Conservation (phyloP, 164 flowering plant species). For the Magnolia changhungtana region DNA sequence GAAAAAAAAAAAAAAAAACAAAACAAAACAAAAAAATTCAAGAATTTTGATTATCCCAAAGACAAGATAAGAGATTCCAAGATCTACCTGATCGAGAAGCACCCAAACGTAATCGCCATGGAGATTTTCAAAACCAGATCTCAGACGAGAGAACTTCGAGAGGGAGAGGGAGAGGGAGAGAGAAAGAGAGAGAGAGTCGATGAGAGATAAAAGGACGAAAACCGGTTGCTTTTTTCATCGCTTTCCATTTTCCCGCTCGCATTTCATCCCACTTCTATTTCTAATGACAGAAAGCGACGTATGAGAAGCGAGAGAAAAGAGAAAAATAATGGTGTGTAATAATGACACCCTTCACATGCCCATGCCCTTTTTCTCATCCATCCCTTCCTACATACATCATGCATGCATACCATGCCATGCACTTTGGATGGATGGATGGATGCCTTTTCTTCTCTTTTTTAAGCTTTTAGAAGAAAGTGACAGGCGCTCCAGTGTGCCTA, state of each 20-base stretch:
- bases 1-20: background rate
- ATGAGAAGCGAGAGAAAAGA: conserved; percentile 24
- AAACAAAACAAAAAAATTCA: background rate
- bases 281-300: conserved; percentile 49
- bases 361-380: background rate
- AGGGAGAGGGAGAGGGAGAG: background rate
- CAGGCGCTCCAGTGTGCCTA: background rate
- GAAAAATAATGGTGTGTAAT: conserved; percentile 4
- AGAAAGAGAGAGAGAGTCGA: conserved; percentile 9
- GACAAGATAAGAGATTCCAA: background rate
- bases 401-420: background rate
- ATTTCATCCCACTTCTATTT: conserved; percentile 19
- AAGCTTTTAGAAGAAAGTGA: background rate
- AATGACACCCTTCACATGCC: background rate
- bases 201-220: background rate
- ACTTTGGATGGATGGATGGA: background rate
- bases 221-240: background rate
- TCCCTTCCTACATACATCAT: background rate
- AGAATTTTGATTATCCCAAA: background rate
- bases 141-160: background rate
- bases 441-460: background rate
- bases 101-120: conserved; percentile 38
- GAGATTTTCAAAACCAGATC: background rate
- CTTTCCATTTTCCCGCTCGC: conserved; percentile 30
- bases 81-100: conserved; percentile 61